Conservation (phyloP, 441 rosid species). For the Pelargonium exstipulatum region DNA sequence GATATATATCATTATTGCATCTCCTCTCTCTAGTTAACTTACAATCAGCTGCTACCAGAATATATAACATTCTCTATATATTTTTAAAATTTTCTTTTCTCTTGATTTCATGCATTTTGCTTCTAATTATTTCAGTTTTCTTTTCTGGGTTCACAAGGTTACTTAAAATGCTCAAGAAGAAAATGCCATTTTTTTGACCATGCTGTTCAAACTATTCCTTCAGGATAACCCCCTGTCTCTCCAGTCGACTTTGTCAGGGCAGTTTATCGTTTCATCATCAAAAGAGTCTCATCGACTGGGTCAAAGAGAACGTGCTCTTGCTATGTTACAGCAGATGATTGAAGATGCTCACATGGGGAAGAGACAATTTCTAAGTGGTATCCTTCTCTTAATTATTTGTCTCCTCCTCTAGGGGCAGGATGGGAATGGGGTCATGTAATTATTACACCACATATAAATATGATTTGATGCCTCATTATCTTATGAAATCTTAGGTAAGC, state of each 20-base stretch:
- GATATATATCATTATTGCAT: background rate
- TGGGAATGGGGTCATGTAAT: conserved; percentile 11
- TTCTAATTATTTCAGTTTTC: conserved; percentile 9
- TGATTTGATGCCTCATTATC: conserved; percentile 26
- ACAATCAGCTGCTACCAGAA: background rate
- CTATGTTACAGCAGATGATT: conserved; percentile 91
- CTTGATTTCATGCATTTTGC: conserved; percentile 8
- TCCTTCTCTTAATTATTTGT: conserved; percentile 20
- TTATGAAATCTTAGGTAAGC: conserved; percentile 59
- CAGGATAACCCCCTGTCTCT: conserved; percentile 72
- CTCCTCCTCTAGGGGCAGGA: background rate
- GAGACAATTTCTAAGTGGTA: conserved; percentile 98
- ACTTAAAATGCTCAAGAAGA: background rate
- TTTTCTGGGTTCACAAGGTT: background rate
- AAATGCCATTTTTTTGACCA: conserved; percentile 11
- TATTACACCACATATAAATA: background rate
- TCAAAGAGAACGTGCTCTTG: conserved; percentile 90
- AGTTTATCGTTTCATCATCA: conserved; percentile 45
- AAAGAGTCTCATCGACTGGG: conserved; percentile 76
- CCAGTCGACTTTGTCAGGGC: conserved; percentile 67
- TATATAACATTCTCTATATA: background rate
- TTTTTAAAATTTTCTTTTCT: background rate
- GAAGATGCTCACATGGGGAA: conserved; percentile 98
- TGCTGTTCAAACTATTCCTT: conserved; percentile 19
- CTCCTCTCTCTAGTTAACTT: background rate